Evolutionary conservation across 1,284 basidiomycete genomes (phyloP).

Genomic region (Leucoagaricus sp.): DNA sequence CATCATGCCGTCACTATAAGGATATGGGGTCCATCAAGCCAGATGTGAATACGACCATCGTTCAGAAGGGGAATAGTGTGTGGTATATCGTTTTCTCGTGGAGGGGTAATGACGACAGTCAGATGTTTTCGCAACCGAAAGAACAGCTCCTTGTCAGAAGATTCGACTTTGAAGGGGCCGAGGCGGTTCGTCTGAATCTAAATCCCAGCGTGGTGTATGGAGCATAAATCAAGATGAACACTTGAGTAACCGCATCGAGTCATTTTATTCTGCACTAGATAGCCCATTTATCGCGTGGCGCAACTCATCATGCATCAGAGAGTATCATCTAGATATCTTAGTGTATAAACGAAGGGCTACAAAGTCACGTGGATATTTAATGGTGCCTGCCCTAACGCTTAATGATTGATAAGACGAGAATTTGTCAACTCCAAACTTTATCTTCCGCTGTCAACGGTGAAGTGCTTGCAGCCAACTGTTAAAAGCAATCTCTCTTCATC

Average conservation of each 20-base stretch:
- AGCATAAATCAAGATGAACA: too few relatives aligned
- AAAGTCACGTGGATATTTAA: conserved; percentile 22
- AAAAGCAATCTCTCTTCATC: conserved; percentile 30
- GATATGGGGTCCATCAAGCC: conserved; percentile 48
- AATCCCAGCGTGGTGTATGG: too few relatives aligned
- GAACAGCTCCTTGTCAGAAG: conserved; percentile 51
- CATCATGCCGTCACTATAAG: conserved; percentile 46
- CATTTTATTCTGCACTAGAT: too few relatives aligned
- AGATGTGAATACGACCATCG: conserved; percentile 47
- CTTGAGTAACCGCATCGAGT: too few relatives aligned
- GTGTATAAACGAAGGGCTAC: too few relatives aligned
- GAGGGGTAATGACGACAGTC: conserved; percentile 61
- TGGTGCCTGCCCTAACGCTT: conserved; percentile 32
- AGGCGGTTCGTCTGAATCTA: conserved; percentile 11
- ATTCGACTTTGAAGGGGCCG: conserved; percentile 35
- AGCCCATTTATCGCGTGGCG: background rate
- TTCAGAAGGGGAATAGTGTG: conserved; percentile 43
- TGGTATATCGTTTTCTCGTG: conserved; percentile 46
- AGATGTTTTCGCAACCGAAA: conserved; percentile 48
- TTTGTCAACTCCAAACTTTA: conserved; percentile 33
- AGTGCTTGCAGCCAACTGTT: conserved; percentile 31
- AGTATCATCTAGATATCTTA: too few relatives aligned
- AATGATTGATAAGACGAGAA: conserved; percentile 39
- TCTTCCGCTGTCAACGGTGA: conserved; percentile 34
- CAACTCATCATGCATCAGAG: too few relatives aligned